phyloP scores from a whole-genome alignment of 192 early-diverging fungal species.

The Backusella sp. region DNA sequence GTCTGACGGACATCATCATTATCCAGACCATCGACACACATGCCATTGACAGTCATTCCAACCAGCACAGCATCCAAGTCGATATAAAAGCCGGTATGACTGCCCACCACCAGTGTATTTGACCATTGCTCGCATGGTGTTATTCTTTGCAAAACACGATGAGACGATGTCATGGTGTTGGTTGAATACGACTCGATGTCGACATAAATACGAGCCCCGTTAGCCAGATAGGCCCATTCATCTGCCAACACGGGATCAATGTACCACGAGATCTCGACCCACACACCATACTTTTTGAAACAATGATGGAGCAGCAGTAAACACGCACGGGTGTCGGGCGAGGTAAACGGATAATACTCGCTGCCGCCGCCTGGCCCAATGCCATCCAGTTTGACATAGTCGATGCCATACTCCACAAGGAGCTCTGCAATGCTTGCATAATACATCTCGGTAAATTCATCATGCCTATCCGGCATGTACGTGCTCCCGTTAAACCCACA shows the following conservation, averaged over 20 bases:
- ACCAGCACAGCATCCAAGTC: slow-evolving; percentile 32
- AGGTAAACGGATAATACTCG: slow-evolving; percentile 20
- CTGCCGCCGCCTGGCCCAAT: slow-evolving; percentile 35
- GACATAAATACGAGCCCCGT: slow-evolving; percentile 31
- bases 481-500: slow-evolving; percentile 32
- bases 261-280: slow-evolving; percentile 39
- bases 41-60: slow-evolving; percentile 28
- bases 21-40: slow-evolving; percentile 32
- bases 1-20: slow-evolving; percentile 30
- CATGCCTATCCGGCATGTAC: slow-evolving; percentile 25
- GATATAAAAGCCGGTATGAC: slow-evolving; percentile 23
- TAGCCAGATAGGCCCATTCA: slow-evolving; percentile 26
- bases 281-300: slow-evolving; percentile 26
- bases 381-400: slow-evolving; percentile 32
- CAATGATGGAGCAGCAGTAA: slow-evolving; percentile 10
- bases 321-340: slow-evolving; percentile 30
- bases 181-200: slow-evolving; percentile 39
- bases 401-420: slow-evolving; percentile 30
- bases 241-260: slow-evolving; percentile 22
- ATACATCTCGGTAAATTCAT: slow-evolving; percentile 13
- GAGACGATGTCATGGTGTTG: slow-evolving; percentile 26
- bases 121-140: slow-evolving; percentile 23
- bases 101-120: slow-evolving; percentile 14
- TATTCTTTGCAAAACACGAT: slow-evolving; percentile 30
- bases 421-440: slow-evolving; percentile 31